Base-by-base conservation (phyloP, 1,284 basidiomycete genomes). In the Moesziomyces sp. region DNA sequence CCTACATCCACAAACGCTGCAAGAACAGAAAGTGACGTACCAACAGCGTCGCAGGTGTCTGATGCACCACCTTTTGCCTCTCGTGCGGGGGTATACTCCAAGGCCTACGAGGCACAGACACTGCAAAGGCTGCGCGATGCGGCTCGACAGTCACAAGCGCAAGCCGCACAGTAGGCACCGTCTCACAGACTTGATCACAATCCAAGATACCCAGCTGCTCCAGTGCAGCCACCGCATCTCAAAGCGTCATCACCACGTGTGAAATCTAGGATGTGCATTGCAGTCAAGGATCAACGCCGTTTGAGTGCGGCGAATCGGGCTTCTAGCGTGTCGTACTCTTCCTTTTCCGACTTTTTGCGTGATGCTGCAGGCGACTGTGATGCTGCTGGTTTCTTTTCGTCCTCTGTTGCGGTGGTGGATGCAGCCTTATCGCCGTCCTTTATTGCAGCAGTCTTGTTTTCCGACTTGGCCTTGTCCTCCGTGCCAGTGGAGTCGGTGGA, bases 241-340 rank as follows among this genome's bases (percentile, higher is more conserved):
- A 18, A 2, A 40, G 5, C 3, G 14, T n/a, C 11, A 40, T 4
- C 16, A 18, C 16, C 16, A 18, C 16, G 16, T 18, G 16, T 14
- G 38, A 40, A 18, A 18, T 16, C 38, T 18, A 40, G 38, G 5
- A 5, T 45, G n/a, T 40, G 42, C 10, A 40, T 35, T 21, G 21
- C 14, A 10, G 46, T 24, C 23, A 2, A 24, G 3, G 8, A 23
- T 28, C 63, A 42, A 74, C 46, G 47, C 13, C 66, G 63, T 52
- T 77, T 77, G 14, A 78, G 57, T 18, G 73, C 70, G 13, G 74
- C 76, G 53, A 78, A 78, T 3, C 77, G 64, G 2, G 57, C 61
- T 56, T 70, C 69, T 46, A 77, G 51, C 16, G 61, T 59, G 33
- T 74, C 68, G 54, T 62, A 65, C 26, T 71, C 74, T 48, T 70